Conservation (phyloP, 2,329 filamentous ascomycete species). For the Colletotrichum sp. region DNA sequence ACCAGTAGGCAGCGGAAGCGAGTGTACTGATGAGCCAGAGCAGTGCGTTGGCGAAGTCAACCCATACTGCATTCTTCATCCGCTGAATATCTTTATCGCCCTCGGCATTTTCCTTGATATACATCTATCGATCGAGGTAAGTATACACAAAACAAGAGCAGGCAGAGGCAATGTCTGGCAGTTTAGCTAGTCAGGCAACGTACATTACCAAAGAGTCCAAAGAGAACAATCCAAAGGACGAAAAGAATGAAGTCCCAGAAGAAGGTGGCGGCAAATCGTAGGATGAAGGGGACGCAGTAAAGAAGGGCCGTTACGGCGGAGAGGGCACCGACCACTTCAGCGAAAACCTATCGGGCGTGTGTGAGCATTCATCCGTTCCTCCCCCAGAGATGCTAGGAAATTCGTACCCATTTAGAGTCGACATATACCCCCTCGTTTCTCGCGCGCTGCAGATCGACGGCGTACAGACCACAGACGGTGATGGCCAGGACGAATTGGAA, state of each 20-base stretch:
- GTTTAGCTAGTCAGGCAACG: slow-evolving; percentile 7
- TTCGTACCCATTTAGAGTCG: slow-evolving; percentile 73
- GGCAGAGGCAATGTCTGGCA: background rate
- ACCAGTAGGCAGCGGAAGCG: slow-evolving; percentile 64
- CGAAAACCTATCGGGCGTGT: slow-evolving; percentile 61
- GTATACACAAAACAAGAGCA: background rate
- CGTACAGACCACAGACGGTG: slow-evolving; percentile 81
- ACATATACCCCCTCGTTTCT: slow-evolving; percentile 51
- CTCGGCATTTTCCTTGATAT: slow-evolving; percentile 71
- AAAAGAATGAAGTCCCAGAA: slow-evolving; percentile 75
- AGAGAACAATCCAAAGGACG: slow-evolving; percentile 80
- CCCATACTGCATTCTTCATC: slow-evolving; percentile 89
- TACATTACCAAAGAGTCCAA: slow-evolving; percentile 80
- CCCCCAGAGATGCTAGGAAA: background rate
- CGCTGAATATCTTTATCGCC: slow-evolving; percentile 68
- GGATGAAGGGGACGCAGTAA: slow-evolving; percentile 68
- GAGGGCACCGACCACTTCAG: slow-evolving; percentile 71
- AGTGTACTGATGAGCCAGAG: slow-evolving; percentile 74
- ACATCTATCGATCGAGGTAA: slow-evolving; percentile 54
- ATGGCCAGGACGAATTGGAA: slow-evolving; percentile 79
- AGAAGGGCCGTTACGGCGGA: slow-evolving; percentile 68
- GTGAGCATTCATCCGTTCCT: background rate
- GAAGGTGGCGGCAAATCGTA: slow-evolving; percentile 60
- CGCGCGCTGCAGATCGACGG: slow-evolving; percentile 66
- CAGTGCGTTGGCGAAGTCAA: slow-evolving; percentile 75